Conservation (phyloP, 192 early-diverging fungal genomes). For the Rhizophagus sp. region DNA sequence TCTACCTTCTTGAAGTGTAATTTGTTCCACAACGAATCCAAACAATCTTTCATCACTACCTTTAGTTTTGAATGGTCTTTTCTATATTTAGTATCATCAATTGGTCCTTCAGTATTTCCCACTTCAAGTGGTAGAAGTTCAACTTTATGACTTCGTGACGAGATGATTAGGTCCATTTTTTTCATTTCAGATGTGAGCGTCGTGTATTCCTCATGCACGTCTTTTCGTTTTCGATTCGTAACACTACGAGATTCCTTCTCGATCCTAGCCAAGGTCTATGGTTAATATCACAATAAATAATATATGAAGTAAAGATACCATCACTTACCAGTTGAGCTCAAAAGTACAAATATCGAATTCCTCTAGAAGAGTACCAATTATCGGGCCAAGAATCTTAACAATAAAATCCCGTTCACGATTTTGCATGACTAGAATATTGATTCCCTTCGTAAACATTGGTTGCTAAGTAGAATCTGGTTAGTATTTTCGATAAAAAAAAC, state of each 20-base stretch:
- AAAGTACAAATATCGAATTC: constrained; percentile 19
- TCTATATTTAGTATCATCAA: constrained; percentile 9
- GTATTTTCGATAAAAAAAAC: constrained; percentile 9
- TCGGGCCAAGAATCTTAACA: no score
- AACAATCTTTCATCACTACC: constrained; percentile 5
- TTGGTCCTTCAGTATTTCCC: constrained; percentile 19
- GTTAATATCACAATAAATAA: not conserved
- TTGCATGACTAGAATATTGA: constrained; percentile 25
- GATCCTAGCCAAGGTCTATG: constrained; percentile 1
- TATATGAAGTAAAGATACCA: not conserved
- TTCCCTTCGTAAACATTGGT: not conserved
- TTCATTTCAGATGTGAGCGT: not conserved
- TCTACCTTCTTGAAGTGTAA: constrained; percentile 10
- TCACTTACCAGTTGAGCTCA: not conserved
- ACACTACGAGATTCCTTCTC: constrained; percentile 23
- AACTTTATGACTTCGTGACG: constrained; percentile 7
- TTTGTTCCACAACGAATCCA: constrained; percentile 2
- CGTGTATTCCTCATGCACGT: constrained; percentile 21
- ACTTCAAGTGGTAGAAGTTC: constrained; percentile 25
- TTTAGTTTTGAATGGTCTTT: constrained; percentile 17
- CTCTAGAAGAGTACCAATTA: constrained; percentile 9
- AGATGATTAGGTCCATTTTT: constrained; percentile 18
- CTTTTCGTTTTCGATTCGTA: constrained; percentile 18
- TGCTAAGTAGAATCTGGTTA: not conserved
- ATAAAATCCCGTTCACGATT: not conserved